Base-by-base conservation (phyloP, 1,284 basidiomycete genomes). In the Pseudozyma pruni region DNA sequence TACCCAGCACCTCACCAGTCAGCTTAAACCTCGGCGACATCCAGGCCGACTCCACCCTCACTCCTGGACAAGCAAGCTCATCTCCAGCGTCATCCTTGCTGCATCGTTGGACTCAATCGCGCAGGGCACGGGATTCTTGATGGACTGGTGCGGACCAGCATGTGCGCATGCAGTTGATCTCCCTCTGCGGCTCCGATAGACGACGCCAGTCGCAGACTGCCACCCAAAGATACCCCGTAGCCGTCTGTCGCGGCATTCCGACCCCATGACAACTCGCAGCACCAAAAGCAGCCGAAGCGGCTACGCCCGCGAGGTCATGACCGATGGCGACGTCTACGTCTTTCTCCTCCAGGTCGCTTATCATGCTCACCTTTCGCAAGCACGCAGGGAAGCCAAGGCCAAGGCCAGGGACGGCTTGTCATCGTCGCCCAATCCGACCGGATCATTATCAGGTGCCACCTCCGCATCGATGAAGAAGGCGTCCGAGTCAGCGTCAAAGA, bases 311-410 rank as follows among this genome's bases (percentile, higher is more conserved):
- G 55, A 64, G 14, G 48, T 48, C 38, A 72, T 81, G 57, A 76
- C 78, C 8, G 79, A 81, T 37, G 78, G 78, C 38, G 79, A 81
- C 20, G 76, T 80, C 42, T 81, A 81, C 41, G 76, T 79, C 32
- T 81, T 74, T 35, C 60, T 80, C 13, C 70, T 81, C 10, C 79
- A 81, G 51, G 70, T 74, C 4, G 76, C 78, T 27, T 77, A 74
- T 33, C 66, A 75, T 46, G 63, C 58, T 6, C 55, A 75, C 27
- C 60, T 72, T 11, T 17, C 56, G 1, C 49, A 53, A 29, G 14
- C 52, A 2, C 57, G 63, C 27, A 58, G 41, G 22, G 69, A 62
- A 3, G 69, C 63, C 3, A 72, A 70, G 38, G 57, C 60, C 2
- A 66, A 62, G 42, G 57, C 59, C 32, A 29, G 61, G n/a, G 58